These are phyloP conservation scores for Boechera stricta DNA, from an alignment of 345 rosid species.

Conservation along the genomic window DNA sequence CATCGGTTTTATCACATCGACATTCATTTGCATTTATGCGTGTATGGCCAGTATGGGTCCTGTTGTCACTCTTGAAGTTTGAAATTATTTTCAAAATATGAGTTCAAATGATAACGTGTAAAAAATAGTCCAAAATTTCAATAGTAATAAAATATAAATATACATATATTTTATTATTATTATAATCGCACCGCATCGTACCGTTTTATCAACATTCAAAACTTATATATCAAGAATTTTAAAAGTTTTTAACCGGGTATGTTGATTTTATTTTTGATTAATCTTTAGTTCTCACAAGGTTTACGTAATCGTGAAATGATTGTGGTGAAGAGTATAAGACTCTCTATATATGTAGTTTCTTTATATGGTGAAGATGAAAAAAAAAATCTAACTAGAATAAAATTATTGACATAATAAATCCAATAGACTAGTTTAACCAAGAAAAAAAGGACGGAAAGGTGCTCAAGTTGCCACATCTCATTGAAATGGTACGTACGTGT, in stretches of 20 bases:
- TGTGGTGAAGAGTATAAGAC: not conserved
- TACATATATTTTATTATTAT: no score
- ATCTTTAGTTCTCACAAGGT: not conserved
- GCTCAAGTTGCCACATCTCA: constrained; percentile 40
- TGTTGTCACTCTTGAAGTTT: constrained; percentile 12
- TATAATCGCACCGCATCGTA: no score
- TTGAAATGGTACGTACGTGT: constrained; percentile 37
- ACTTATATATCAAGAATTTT: no score
- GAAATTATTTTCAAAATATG: not conserved
- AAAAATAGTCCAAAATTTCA: no score
- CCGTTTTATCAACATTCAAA: no score
- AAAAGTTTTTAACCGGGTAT: no score
- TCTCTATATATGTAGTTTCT: not conserved
- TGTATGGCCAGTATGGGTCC: constrained; percentile 33
- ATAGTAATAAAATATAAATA: no score
- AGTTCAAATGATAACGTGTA: no score
- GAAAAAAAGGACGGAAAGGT: constrained; percentile 24
- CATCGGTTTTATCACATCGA: constrained; percentile 29
- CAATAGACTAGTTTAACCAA: constrained; percentile 1
- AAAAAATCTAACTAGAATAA: not conserved
- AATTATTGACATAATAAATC: not conserved
- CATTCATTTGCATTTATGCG: constrained; percentile 32
- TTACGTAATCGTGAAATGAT: not conserved
- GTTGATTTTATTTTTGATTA: not conserved
- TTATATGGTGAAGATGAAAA: not conserved